These are phyloP conservation scores for Jacaranda mimosifolia DNA, from an alignment of 257 asterid species.

Conservation along the genomic window DNA sequence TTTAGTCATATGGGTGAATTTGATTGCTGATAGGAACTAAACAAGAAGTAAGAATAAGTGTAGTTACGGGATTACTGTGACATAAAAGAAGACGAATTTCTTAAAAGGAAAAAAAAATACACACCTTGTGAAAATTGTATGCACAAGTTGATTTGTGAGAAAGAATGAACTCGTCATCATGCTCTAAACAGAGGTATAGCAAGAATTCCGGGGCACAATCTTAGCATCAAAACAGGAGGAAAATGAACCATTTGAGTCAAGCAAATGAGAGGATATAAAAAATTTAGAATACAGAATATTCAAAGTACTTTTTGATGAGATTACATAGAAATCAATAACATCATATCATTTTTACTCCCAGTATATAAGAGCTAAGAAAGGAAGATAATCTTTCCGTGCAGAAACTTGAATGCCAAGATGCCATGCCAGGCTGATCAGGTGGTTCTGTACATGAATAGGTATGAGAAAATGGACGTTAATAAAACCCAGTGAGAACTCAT, in stretches of 20 bases:
- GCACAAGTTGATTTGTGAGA: conserved; percentile 50
- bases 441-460: conserved; percentile 21
- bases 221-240: conserved; percentile 76
- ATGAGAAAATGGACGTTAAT: conserved; percentile 19
- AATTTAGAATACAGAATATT: conserved; percentile 4
- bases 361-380: conserved; percentile 66
- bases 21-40: no score
- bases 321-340: conserved; percentile 49
- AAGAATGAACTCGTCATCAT: conserved; percentile 59
- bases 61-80: no score
- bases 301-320: neutral
- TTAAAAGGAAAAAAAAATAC: conserved; percentile 9
- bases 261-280: conserved; percentile 14
- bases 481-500: conserved; percentile 19
- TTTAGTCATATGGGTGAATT: no score
- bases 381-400: conserved; percentile 64
- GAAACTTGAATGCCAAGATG: conserved; percentile 59
- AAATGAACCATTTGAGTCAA: conserved; percentile 67
- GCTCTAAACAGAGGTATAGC: conserved; percentile 84
- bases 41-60: no score
- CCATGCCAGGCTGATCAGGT: conserved; percentile 70
- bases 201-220: conserved; percentile 85
- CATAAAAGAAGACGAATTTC: conserved; percentile 40
- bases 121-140: conserved; percentile 90
- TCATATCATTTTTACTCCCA: conserved; percentile 68